Percentiles rank a stretch among this genome's conserved stretches.
Evolutionary conservation across 2,329 filamentous ascomycete species (phyloP).

Genomic region (Alternaria solani): DNA sequence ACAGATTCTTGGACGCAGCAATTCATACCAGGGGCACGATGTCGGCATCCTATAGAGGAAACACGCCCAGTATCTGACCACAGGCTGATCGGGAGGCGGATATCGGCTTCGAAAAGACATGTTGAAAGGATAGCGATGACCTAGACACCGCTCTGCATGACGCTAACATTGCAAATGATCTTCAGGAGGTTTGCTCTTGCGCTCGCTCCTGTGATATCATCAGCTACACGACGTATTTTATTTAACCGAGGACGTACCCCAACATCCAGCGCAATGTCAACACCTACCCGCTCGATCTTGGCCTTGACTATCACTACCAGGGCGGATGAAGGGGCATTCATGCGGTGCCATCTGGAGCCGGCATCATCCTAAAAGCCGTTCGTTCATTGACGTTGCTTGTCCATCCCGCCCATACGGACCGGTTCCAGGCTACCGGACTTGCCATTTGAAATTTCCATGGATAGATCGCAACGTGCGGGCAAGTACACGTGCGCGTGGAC

Average conservation of each 20-base stretch:
- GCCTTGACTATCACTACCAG: not conserved
- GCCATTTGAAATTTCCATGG: not conserved
- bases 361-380: not conserved
- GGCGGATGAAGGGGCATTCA: not conserved
- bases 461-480: too few relatives aligned
- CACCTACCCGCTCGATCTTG: not conserved
- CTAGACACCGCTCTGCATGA: slow-evolving; percentile 53
- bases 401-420: not conserved
- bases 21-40: not conserved
- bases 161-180: slow-evolving; percentile 30
- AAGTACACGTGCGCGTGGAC: too few relatives aligned
- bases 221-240: not conserved
- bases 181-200: not conserved
- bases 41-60: not conserved
- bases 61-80: slow-evolving; percentile 14
- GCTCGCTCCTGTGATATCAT: not conserved
- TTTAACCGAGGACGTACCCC: not conserved
- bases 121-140: slow-evolving; percentile 55
- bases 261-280: not conserved
- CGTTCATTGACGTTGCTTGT: not conserved
- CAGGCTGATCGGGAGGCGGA: slow-evolving; percentile 53
- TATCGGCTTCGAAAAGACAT: slow-evolving; percentile 53
- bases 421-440: not conserved
- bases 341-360: too few relatives aligned
- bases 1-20: not conserved